Evolutionary conservation across 176 grass and related monocot genomes (phyloP), one percentile per base, ranked within the genome.

Genomic region (Carex littledalei): DNA sequence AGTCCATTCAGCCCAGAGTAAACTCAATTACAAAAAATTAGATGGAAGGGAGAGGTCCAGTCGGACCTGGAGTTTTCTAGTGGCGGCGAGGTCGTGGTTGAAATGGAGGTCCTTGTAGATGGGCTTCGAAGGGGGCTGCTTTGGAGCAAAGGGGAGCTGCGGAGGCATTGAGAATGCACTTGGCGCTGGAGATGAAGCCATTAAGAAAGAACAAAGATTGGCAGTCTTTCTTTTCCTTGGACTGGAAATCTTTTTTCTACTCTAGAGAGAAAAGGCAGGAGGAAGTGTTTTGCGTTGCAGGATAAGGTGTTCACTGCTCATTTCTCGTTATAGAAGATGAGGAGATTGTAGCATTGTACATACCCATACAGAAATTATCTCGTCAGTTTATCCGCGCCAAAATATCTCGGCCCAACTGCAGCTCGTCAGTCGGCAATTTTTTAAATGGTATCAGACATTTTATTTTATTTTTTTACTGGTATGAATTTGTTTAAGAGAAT

Each of bases 91-190:
- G 88, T 93, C 95, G 66, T 71, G 85, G 82, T 98, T 98, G 95
- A 98, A 98, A 81, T 94, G 89, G 15, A 98, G 79, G 79, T 98
- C 90, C 82, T 98, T 98, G 89, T 87, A 89, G 31, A 93, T 86
- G 50, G 92, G 92, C 79, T 88, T 93, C 17, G 89, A 67, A 54
- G 88, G 84, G 61, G 84, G 82, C 37, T 89, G 89, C 82, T 83
- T 91, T 63, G 91, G 95, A 11, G 92, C 86, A 88, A 98, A 98
- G 53, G 95, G 91, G 10, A 94, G 75, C 45, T 74, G 81, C 22
- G 90, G 95, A 15, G 89, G 86, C 63, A 78, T 62, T n/a, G 87
- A 85, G 78, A 90, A 34, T 55, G 89, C 80, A 22, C 79, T 61
- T 70, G 88, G 54, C 24, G 59, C 31, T 22, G 88, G 83, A 57